Evolutionary conservation across 2,329 filamentous ascomycete species (phyloP), one percentile per base, ranked within the genome.

Genomic region (Hypoxylon sp.): DNA sequence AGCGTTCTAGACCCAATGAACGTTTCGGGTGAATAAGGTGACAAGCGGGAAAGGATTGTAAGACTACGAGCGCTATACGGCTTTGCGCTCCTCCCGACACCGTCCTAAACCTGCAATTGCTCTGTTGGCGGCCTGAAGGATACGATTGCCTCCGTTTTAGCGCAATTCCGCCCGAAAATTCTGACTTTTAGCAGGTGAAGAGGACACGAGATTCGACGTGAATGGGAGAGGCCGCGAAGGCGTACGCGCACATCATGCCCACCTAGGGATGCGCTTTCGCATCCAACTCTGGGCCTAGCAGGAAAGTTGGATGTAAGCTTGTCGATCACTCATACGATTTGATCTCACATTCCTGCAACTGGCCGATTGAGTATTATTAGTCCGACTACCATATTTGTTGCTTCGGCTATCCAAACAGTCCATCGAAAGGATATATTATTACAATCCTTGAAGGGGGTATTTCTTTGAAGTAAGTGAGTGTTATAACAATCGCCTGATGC

Each of bases 281-380:
- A 61, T 62, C 64, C 57, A 60, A 67, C 53, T 54, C 50, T 61
- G 60, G 60, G 48, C 49, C 62, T 70, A 59, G 56, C 16, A 63
- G 38, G 53, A 60, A 61, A 65, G 51, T 61, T 67, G 54, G 65
- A 51, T 67, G 65, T 68, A 58, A 68, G 61, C 61, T 18, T 67
- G 65, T 60, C 68, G 68, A 68, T 70, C 68, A 62, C 65, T 64
- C 65, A 68, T 68, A 67, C 60, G 60, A 68, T 62, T 68, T 64
- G 60, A 60, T 64, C 61, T 65, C 61, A 67, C 63, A 64, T 60
- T 67, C 57, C 64, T 64, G 63, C 65, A 67, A 61, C 63, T 59
- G 65, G 61, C 68, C 62, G 65, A 65, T 66, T 66, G 49, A 59
- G 66, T 66, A 26, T 49, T 48, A 64, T 64, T 56, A 58, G 49